Evolutionary conservation across 23 red algal genomes (phyloP), one percentile per base, ranked within the genome.

Genomic region (Pyropia yezoensis): DNA sequence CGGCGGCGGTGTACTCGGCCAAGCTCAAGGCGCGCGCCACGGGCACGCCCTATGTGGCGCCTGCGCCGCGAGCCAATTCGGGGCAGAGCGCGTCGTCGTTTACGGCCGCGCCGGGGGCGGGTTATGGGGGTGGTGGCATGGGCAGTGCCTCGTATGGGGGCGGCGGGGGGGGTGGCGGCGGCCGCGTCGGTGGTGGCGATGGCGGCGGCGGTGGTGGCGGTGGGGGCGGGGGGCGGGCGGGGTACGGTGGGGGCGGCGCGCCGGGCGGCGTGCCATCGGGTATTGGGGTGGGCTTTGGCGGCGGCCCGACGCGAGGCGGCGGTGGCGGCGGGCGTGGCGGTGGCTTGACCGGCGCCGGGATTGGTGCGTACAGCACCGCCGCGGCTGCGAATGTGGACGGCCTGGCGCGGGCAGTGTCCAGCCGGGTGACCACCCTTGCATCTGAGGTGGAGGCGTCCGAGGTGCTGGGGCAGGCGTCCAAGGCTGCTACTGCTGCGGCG

Each of bases 1-100:
- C 81, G 24, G 90, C 90, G 50, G 83, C 82, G 24, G 55, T 82
- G 17, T 95, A 87, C 63, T 80, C 90, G 1, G 90, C 82, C 24
- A 79, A 58, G 64, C 76, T 95, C 18, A 82, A 83, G 67, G 65
- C 75, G 17, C 57, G 74, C 19, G 86, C 86, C 28, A 82, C 86
- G 18, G 86, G 86, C 21, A 67, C 79, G 64, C 86, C 86, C 27
- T 90, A 90, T 52, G 54, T 73, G 7, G 78, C 33, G 21, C 86
- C 86, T 21, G 63, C 86, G 8, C 21, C 23, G n/a, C 69, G 45
- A 7, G 63, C 58, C 26, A 76, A 87, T 59, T 33, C 39, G 39
- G 39, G 39, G 39, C 39, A 47, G 39, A 47, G 39, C 39, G 39
- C 39, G 39, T 33, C 33, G 54, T 69, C 50, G 33, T 23, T 52